Conservation (phyloP, 768 basidiomycete genomes). For the Boletus insuetus region DNA sequence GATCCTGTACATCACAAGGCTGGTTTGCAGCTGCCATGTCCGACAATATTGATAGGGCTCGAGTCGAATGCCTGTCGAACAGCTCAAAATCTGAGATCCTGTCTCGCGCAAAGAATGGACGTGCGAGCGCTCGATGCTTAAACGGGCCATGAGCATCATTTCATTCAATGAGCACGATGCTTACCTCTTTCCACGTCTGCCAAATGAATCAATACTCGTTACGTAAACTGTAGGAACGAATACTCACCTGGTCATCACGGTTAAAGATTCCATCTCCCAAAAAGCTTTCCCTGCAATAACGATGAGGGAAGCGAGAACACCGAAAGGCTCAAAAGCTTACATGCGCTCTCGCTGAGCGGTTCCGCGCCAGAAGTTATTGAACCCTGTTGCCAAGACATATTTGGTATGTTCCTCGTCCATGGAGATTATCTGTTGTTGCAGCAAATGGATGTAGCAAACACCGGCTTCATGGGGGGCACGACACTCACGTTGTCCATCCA, state of each 20-base stretch:
- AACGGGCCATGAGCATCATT: conserved; percentile 4
- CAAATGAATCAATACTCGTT: conserved; percentile 5
- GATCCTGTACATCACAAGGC: conserved; percentile 64
- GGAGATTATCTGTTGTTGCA: conserved; percentile 53
- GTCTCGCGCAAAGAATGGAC: conserved; percentile 75
- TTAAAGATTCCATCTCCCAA: conserved; percentile 80
- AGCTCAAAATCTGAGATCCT: conserved; percentile 66
- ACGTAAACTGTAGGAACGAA: not conserved
- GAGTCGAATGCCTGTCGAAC: conserved; percentile 54
- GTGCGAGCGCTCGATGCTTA: conserved; percentile 63
- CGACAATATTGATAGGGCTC: conserved; percentile 50
- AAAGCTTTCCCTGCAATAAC: conserved; percentile 40
- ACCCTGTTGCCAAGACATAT: conserved; percentile 63
- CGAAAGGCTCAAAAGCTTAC: conserved; percentile 36
- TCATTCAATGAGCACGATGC: not conserved
- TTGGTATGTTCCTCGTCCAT: conserved; percentile 73
- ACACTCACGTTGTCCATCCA: conserved; percentile 65
- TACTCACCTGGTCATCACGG: conserved; percentile 63
- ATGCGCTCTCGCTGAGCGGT: conserved; percentile 60
- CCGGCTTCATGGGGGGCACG: not conserved
- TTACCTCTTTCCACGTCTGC: conserved; percentile 64
- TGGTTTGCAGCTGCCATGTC: conserved; percentile 34
- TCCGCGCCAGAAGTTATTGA: conserved; percentile 67
- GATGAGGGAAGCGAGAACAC: conserved; percentile 11
- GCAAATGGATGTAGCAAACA: not conserved